Conservation (phyloP, 768 basidiomycete species). For the Hypsizygus marmoreus region DNA sequence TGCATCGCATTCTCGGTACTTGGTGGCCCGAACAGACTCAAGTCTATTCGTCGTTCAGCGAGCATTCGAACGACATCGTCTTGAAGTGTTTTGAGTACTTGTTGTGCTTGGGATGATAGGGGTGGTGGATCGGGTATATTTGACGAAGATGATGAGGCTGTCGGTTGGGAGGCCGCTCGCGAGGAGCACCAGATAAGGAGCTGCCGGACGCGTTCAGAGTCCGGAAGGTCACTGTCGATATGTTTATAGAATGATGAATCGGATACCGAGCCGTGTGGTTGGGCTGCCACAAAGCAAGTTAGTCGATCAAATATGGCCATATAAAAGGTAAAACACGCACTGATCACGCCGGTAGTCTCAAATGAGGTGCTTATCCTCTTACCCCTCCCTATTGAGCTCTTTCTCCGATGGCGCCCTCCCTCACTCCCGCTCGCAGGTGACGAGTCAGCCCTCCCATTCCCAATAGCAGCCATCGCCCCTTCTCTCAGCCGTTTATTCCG, state of each 20-base stretch:
- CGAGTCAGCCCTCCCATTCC: conserved; percentile 23
- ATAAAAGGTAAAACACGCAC: conserved; percentile 45
- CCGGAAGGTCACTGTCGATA: conserved; percentile 75
- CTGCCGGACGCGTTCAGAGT: conserved; percentile 69
- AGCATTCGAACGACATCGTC: conserved; percentile 66
- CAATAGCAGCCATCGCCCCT: conserved; percentile 49
- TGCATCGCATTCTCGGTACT: conserved; percentile 11
- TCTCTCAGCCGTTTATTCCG: conserved; percentile 66
- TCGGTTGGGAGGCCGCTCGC: conserved; percentile 46
- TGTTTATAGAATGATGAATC: conserved; percentile 78
- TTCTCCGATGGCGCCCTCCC: conserved; percentile 47
- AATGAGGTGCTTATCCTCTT: conserved; percentile 75
- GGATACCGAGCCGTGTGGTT: conserved; percentile 73
- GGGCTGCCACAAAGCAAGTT: conserved; percentile 44
- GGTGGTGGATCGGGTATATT: conserved; percentile 36
- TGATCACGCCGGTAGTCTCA: conserved; percentile 67
- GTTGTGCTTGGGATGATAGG: conserved; percentile 47
- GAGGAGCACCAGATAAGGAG: conserved; percentile 75
- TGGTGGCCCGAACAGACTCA: conserved; percentile 30
- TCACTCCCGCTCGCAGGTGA: too few species aligned
- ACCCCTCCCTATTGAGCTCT: conserved; percentile 68
- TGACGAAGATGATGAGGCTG: conserved; percentile 29
- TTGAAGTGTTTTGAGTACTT: conserved; percentile 52
- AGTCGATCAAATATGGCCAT: conserved; percentile 10
- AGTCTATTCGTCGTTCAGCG: conserved; percentile 68